Conservation (phyloP, 768 basidiomycete species). For the Collybiopsis confluens region DNA sequence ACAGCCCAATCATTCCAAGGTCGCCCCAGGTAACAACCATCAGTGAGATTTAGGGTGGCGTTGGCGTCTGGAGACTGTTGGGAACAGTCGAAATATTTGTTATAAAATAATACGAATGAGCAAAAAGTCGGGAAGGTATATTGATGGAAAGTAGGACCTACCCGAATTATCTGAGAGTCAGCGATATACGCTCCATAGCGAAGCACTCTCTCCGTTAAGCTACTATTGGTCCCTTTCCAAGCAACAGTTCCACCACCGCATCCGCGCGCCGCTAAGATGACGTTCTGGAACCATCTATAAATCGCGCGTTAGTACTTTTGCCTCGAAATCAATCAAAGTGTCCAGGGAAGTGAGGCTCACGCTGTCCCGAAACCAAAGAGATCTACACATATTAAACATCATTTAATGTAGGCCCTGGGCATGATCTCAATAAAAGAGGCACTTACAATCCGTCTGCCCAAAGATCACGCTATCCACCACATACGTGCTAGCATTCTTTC, state of each 20-base stretch:
- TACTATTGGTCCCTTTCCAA: conserved; percentile 52
- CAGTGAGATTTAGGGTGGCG: conserved; percentile 37
- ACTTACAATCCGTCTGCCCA: conserved; percentile 61
- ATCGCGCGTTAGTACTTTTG: neutral
- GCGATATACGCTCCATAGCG: conserved; percentile 55
- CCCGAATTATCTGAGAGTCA: conserved; percentile 52
- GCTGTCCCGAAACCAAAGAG: conserved; percentile 60
- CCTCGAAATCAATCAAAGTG: neutral
- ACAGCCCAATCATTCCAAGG: conserved; percentile 62
- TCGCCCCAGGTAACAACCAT: conserved; percentile 53
- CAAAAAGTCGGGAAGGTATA: neutral
- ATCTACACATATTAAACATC: conserved; percentile 27
- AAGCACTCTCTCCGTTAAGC: conserved; percentile 40
- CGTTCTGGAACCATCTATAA: conserved; percentile 54
- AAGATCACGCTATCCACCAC: conserved; percentile 59
- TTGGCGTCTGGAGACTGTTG: conserved; percentile 57
- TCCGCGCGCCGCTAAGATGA: conserved; percentile 55
- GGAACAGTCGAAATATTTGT: too few relatives aligned
- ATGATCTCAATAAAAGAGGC: neutral
- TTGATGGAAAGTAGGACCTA: conserved; percentile 22
- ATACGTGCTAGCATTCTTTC: conserved; percentile 53
- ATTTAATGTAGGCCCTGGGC: neutral
- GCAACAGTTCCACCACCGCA: conserved; percentile 65
- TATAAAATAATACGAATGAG: too few relatives aligned
- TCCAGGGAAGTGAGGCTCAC: conserved; percentile 24